Evolutionary conservation across 345 rosid species (phyloP), one percentile per base, ranked within the genome.

Genomic region (Streptanthus diversifolius): DNA sequence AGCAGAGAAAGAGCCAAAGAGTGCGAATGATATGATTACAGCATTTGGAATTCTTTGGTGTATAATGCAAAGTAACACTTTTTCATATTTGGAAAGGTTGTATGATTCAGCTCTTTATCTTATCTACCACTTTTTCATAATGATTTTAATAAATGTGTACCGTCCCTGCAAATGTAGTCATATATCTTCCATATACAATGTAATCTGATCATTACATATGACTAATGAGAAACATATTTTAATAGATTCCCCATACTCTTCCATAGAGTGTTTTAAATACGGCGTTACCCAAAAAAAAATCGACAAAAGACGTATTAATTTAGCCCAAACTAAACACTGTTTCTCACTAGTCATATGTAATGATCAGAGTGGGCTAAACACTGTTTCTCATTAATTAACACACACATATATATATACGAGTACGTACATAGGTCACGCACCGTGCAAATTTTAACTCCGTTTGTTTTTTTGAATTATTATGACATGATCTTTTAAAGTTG

Each of bases 1-100:
- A 55, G 32, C 5, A 11, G 18, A 62, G 49, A 36, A 58, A 58
- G 60, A 17, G 66, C 72, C 72, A 64, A 45, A 56, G 59, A 56
- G 77, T 57, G 78, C 45, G 41, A 56, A 65, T 47, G 60, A 25
- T 49, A 68, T 75, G 74, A 75, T 75, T 68, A 60, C 78, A 58
- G 19, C 78, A 48, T 49, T 74, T 66, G 47, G 47, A 58, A 66
- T 58, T 66, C 8, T 54, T 36, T 52, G 17, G 3, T 47, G 29
- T 53, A 27, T 55, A 13, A 11, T 55, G 58, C 33, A 15, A 54
- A 54, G 32, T 66, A 43, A 27, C 44, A 66, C 66, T 66, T 73
- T 45, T 73, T 66, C 60, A 66, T 47, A 25, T 73, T 65, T 66
- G 66, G 60, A 66, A 57, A 66, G 43, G 37, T 33, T 47, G 1